Evolutionary conservation across 2,329 filamentous ascomycete genomes (phyloP), one percentile per base, ranked within the genome.

Genomic region (Cryphonectria nitschkei): DNA sequence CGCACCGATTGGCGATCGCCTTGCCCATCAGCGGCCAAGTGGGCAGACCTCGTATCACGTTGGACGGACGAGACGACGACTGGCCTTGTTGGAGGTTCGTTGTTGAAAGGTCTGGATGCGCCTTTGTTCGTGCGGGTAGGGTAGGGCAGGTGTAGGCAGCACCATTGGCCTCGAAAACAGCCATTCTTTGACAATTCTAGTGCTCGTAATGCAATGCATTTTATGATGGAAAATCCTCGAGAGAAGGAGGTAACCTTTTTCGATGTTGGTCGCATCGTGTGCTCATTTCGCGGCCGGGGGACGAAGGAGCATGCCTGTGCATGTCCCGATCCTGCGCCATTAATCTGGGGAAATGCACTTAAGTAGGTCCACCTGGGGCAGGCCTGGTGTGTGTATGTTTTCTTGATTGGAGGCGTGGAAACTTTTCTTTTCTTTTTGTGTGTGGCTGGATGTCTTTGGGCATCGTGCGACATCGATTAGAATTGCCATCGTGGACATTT

Each of bases 1-100:
- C 26, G 37, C 65, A 61, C 65, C 37, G 65, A 67, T 67, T 67
- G 65, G 54, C 37, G 65, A 61, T 41, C 65, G 14, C 64, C 64
- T 37, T 58, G 29, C 16, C 54, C 54, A 19, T 34, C 54, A 41
- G 52, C 14, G 58, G 67, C 62, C 62, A 22, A 62, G 16, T 41
- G 43, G 61, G 54, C 65, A 37, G 63, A 71, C 52, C 67, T 71
- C 69, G 69, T 71, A 65, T 71, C 64, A 65, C 67, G 32, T 69
- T 46, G 66, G 37, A 29, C 65, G 37, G 37, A 66, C 43, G 43
- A 37, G 46, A 60, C 65, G 46, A 60, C 65, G 60, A 70, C 69
- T 65, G 66, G 62, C 67, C 67, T 71, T 39, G 50, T 29, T 26
- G 61, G 34, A 39, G 29, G 3, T 37, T 46, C 6, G 19, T 22